These are phyloP conservation scores for Aspergillus floridensis DNA, from an alignment of 2,329 filamentous ascomycete species.

Conservation along the genomic window DNA sequence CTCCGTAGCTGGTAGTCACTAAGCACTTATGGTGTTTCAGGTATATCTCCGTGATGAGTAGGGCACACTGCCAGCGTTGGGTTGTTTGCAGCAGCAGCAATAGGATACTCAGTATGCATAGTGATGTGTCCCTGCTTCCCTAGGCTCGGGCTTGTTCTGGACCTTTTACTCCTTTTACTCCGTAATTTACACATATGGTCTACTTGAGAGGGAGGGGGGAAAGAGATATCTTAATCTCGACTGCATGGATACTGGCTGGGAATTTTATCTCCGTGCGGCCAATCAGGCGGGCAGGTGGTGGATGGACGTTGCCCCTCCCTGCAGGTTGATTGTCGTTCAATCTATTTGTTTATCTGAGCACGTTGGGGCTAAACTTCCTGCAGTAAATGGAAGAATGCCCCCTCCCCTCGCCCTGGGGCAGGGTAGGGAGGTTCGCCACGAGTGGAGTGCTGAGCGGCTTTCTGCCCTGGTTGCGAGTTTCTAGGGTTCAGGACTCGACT, in stretches of 20 bases:
- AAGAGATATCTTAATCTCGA: slow-evolving; percentile 7
- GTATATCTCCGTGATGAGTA: not conserved
- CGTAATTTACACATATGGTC: no score
- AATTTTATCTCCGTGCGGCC: not conserved
- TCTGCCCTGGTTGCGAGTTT: not conserved
- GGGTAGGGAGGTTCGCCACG: not conserved
- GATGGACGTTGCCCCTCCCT: not conserved
- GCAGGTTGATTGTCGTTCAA: not conserved
- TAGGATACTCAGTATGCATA: not conserved
- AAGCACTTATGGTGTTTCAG: not conserved
- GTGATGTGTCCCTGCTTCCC: slow-evolving; percentile 8
- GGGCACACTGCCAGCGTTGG: no score
- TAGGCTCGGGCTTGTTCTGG: not conserved
- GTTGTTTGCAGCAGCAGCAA: not conserved
- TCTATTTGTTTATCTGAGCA: not conserved
- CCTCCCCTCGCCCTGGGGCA: not conserved
- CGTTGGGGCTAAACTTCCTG: not conserved
- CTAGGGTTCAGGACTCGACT: not conserved
- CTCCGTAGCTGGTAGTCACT: not conserved
- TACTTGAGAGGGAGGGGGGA: no score
- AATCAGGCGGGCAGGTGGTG: not conserved
- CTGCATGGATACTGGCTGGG: slow-evolving; percentile 1
- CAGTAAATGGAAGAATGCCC: not conserved
- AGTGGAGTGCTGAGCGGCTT: not conserved
- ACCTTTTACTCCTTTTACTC: no score